Base-by-base conservation (phyloP, 768 basidiomycete species). In the Pulveroboletus frians region DNA sequence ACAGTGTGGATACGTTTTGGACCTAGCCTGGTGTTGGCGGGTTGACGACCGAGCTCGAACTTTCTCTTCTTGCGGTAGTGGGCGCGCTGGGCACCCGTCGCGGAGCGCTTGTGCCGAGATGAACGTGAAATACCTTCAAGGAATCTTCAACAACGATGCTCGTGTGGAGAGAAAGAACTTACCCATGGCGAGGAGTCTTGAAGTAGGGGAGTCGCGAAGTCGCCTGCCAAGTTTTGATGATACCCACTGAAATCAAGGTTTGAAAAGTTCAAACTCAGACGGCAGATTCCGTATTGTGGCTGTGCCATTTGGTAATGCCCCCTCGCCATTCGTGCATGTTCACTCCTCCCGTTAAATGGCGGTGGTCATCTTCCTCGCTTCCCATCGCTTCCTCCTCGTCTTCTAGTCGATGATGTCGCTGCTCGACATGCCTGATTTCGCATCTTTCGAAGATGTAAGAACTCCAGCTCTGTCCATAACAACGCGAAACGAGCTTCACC, bases 31-130 rank as follows among this genome's bases (percentile, higher is more conserved):
- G 96, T 99, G 81, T 76, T 92, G 60, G 96, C 96, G 50, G 96
- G 78, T 71, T 98, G 96, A 69, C 96, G 92, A 69, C 95, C 96
- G 65, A 97, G 85, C 81, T 99, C 96, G 75, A 98, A 98, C 78
- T 98, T 97, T 86, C 96, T 85, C 91, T 98, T 99, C 83, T 99
- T 99, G 80, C 95, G 92, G 78, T 93, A 95, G 76, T 88, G 84
- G 62, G 92, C 84, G 63, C 88, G 86, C 73, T 92, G 88, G 52
- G 88, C 91, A 65, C 91, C 95, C 42, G 92, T 85, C 62, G 81
- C 86, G 59, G 92, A 88, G 69, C 94, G 92, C 76, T 98, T 98
- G 81, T 98, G 92, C 70, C 95, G 82, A 64, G 93, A 95, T 57
- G 92, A 83, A 64, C 95, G 88, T 66, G 95, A 89, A 71, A 98